phyloP scores from a whole-genome alignment of 2,329 filamentous ascomycete species.

The Herpotrichia juniperi region DNA sequence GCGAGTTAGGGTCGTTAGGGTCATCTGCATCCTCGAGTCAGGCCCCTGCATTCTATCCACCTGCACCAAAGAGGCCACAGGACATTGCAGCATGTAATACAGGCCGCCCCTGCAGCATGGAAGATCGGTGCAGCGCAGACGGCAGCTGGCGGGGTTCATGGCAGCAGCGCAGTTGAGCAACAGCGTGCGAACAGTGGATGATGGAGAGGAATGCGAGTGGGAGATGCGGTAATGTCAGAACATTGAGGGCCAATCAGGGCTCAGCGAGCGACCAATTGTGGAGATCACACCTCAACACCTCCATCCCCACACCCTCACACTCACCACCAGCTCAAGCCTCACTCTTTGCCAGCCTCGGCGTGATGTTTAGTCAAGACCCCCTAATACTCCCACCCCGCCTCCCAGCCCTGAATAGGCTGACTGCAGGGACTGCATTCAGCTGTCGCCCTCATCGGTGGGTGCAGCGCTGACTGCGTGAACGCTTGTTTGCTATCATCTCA shows the following conservation, averaged over 20 bases:
- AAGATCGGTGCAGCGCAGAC: slow-evolving; percentile 30
- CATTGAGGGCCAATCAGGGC: slow-evolving; percentile 2
- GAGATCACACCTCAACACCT: neutral
- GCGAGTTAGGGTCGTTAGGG: slow-evolving; percentile 26
- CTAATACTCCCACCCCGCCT: slow-evolving; percentile 27
- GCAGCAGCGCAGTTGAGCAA: slow-evolving; percentile 17
- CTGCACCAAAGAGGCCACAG: slow-evolving; percentile 30
- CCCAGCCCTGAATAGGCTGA: slow-evolving; percentile 25
- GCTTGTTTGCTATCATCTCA: slow-evolving; percentile 17
- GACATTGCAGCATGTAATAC: slow-evolving; percentile 28
- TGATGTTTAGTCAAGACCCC: slow-evolving; percentile 20
- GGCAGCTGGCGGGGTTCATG: too few relatives aligned
- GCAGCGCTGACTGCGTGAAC: slow-evolving; percentile 35
- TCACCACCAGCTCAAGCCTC: slow-evolving; percentile 1
- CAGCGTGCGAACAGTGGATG: slow-evolving; percentile 16
- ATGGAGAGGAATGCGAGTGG: neutral
- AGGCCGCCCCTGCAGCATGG: slow-evolving; percentile 38
- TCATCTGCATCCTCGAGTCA: slow-evolving; percentile 31
- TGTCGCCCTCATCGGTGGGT: slow-evolving; percentile 14
- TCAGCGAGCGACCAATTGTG: neutral
- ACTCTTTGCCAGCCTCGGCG: slow-evolving; percentile 12
- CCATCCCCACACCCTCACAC: slow-evolving; percentile 3
- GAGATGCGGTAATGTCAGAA: slow-evolving; percentile 18
- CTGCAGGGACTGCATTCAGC: slow-evolving; percentile 20
- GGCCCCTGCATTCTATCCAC: slow-evolving; percentile 30